A percentile compares a stretch with the other conserved stretches of the same genome.
These are phyloP conservation scores for Picocystis salinarum DNA, from an alignment of 139 green algal genomes.

Conservation along the genomic window DNA sequence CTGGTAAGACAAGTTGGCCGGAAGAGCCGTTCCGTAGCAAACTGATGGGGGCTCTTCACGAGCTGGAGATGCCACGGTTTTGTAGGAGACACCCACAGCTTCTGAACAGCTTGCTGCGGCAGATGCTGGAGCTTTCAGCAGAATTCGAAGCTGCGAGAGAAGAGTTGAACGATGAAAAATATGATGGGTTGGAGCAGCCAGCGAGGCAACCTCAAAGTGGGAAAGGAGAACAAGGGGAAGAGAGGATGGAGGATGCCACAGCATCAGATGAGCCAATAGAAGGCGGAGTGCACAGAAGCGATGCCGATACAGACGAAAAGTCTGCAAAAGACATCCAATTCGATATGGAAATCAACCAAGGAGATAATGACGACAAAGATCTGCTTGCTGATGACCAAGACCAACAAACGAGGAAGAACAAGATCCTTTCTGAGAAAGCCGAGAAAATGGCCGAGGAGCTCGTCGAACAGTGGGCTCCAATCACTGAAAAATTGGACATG, in stretches of 20 bases:
- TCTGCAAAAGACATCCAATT: no score
- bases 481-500: constrained; percentile 20
- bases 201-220: constrained; percentile 1
- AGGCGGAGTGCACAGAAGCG: no score
- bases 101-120: constrained; percentile 45
- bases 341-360: no score
- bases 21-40: constrained; percentile 53
- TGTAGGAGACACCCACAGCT: constrained; percentile 56
- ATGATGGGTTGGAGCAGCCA: constrained; percentile 18
- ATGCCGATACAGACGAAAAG: no score
- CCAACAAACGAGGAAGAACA: no score
- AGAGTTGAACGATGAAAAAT: constrained; percentile 12
- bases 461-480: constrained; percentile 49
- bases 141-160: constrained; percentile 2
- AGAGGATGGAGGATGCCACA: no score
- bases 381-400: no score
- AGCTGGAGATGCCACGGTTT: constrained; percentile 71
- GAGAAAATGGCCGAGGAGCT: constrained; percentile 58
- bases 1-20: constrained; percentile 42
- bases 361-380: no score
- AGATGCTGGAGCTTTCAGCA: constrained; percentile 46
- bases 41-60: constrained; percentile 45
- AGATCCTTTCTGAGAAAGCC: no score
- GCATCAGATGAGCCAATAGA: no score
- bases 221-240: constrained; percentile 23